phyloP scores from a whole-genome alignment of 2,329 filamentous ascomycete species.

The Arthrobotrys sphaeroides region DNA sequence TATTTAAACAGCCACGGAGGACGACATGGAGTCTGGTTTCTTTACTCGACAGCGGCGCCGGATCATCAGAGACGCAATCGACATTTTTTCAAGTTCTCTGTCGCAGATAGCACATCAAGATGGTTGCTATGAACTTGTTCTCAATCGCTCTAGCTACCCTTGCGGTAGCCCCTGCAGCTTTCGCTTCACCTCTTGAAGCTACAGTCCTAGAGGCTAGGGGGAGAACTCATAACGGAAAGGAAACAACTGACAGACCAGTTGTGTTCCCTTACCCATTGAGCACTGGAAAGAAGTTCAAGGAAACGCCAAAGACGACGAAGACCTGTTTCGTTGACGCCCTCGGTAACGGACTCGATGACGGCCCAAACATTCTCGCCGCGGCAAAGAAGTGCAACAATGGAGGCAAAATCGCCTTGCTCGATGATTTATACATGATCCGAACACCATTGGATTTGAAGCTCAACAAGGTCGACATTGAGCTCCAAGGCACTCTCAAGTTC shows the following conservation, averaged over 20 bases:
- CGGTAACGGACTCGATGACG: constrained; percentile 63
- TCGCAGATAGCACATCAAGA: not conserved
- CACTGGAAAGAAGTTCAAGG: constrained; percentile 35
- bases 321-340: constrained; percentile 44
- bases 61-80: not conserved
- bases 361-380: constrained; percentile 66
- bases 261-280: constrained; percentile 35
- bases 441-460: constrained; percentile 74
- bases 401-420: constrained; percentile 70
- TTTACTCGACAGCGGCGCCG: constrained; percentile 12
- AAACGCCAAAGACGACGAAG: constrained; percentile 18
- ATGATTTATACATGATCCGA: constrained; percentile 70
- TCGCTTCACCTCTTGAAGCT: constrained; percentile 28
- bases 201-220: constrained; percentile 25
- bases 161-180: constrained; percentile 18
- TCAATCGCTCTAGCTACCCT: constrained; percentile 26
- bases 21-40: not conserved
- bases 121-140: constrained; percentile 26
- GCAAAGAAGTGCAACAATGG: constrained; percentile 71
- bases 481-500: constrained; percentile 63
- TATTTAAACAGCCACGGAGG: constrained; percentile 18
- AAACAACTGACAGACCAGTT: constrained; percentile 36
- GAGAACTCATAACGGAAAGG: constrained; percentile 34
- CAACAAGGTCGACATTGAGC: constrained; percentile 71
- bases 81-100: not conserved